A percentile compares a stretch with the other conserved stretches of the same genome.
phyloP scores from a whole-genome alignment of 768 basidiomycete species.

The Strobilomyces dryophilus region DNA sequence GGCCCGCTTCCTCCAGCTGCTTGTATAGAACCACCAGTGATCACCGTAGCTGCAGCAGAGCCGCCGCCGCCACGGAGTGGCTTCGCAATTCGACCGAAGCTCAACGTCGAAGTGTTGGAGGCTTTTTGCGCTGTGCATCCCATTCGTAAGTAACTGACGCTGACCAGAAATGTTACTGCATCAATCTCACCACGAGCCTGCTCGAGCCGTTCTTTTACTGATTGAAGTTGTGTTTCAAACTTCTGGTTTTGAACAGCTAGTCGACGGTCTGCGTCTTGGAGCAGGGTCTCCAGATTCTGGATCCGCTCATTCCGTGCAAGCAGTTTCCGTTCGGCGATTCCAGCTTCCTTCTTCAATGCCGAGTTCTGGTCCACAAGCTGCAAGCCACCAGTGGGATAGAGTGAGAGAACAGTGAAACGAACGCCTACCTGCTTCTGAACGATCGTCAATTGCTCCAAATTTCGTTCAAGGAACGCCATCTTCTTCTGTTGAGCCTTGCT shows the following conservation, averaged over 20 bases:
- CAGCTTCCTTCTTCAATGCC: conserved; percentile 94
- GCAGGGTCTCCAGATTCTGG: conserved; percentile 88
- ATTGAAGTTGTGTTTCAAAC: conserved; percentile 90
- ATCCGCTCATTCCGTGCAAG: conserved; percentile 97
- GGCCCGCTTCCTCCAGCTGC: conserved; percentile 40
- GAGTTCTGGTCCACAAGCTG: conserved; percentile 99
- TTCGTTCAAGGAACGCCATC: conserved; percentile 97
- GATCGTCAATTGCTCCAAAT: conserved; percentile 88
- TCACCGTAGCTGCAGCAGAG: conserved; percentile 35
- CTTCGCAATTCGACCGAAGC: conserved; percentile 94
- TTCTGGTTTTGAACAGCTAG: conserved; percentile 92
- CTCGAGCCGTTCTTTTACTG: conserved; percentile 87
- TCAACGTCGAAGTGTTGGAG: conserved; percentile 63
- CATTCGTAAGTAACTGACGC: conserved; percentile 28
- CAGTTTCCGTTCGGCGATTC: conserved; percentile 93
- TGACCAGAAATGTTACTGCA: conserved; percentile 12
- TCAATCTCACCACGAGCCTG: conserved; percentile 77
- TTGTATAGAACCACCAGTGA: conserved; percentile 37
- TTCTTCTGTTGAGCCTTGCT: conserved; percentile 99
- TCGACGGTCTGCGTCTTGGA: conserved; percentile 92
- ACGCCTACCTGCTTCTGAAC: conserved; percentile 90
- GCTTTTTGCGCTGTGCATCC: conserved; percentile 62
- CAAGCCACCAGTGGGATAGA: conserved; percentile 15
- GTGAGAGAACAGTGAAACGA: not conserved
- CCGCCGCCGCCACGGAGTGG: conserved; percentile 94